Base-by-base conservation (phyloP, 2,329 filamentous ascomycete genomes). In the Hymenoscyphus fraxineus region DNA sequence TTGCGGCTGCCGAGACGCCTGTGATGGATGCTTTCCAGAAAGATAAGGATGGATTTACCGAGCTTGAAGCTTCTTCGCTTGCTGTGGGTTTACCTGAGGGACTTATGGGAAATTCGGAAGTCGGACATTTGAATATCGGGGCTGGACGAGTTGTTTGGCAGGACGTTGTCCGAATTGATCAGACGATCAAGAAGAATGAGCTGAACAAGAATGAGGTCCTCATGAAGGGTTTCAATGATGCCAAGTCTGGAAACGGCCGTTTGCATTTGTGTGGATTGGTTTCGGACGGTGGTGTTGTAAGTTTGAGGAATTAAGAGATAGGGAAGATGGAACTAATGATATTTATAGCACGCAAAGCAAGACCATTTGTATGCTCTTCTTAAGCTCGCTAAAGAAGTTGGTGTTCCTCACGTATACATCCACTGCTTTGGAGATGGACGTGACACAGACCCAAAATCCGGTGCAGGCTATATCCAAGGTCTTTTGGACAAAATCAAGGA, bases 341-440 rank as follows among this genome's bases (percentile, higher is more conserved):
- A 7, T 47, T 6, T 54, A 47, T 59, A 88, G 86, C 95, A 99
- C 83, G 88, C 93, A 70, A 96, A 99, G 82, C 96, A 97, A 82
- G 89, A 90, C 68, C 95, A 99, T 78, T 84, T 99, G 65, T 91
- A 95, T 75, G 89, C 88, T 64, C 86, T 99, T 44, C 86, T 99
- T 70, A 86, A 90, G 78, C 91, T 95, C 44, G 95, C 95, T 75
- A 97, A 97, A 84, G 88, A 91, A 73, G 88, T 91, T 75, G 87
- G 86, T 58, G 86, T 99, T 40, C 92, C 93, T 71, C 84, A 98
- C 74, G 93, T 99, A 73, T 98, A 90, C 82, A 96, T 99, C 76
- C 95, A 99, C 85, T 98, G 98, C 86, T 98, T 99, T 76, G 95
- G 92, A 69, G 95, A 99, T 79, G 95, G 95, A 73, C 91, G 95